Conservation (phyloP, 164 flowering plant species). For the Macadamia integrifolia region DNA sequence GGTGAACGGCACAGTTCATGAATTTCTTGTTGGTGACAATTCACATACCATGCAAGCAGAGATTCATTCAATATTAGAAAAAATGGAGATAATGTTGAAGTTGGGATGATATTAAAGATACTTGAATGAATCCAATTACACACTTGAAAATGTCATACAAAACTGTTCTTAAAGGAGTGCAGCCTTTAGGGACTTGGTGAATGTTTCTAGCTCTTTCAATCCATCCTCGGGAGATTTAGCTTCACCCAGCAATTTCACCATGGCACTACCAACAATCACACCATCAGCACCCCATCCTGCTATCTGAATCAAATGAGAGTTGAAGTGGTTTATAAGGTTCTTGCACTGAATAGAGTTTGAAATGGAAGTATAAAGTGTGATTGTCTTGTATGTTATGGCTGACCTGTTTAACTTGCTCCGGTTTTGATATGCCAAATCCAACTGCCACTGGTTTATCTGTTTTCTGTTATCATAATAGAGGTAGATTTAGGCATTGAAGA, state of each 20-base stretch:
- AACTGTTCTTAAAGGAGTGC: conserved; percentile 42
- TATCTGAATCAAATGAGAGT: conserved; percentile 37
- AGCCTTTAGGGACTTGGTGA: conserved; percentile 61
- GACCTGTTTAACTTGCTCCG: conserved; percentile 92
- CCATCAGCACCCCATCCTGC: conserved; percentile 98
- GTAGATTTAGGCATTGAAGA: background rate
- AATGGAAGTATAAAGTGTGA: background rate
- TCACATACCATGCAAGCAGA: conserved; percentile 10
- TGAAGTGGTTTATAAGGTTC: conserved; percentile 1
- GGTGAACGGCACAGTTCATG: conserved; percentile 16
- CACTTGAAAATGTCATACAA: background rate
- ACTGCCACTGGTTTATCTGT: conserved; percentile 88
- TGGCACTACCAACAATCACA: conserved; percentile 93
- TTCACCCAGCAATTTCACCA: conserved; percentile 69
- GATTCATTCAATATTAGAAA: conserved; percentile 14
- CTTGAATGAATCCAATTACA: background rate
- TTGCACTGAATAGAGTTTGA: background rate
- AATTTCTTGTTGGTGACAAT: conserved; percentile 19
- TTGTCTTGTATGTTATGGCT: conserved; percentile 7
- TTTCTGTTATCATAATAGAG: conserved; percentile 32
- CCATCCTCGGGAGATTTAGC: conserved; percentile 81
- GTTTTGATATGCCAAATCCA: conserved; percentile 92
- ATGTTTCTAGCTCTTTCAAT: conserved; percentile 59
- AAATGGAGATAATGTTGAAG: conserved; percentile 9
- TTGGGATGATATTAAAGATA: background rate